Conservation (phyloP, 768 basidiomycete species). For the Guyanaporus albipodus region DNA sequence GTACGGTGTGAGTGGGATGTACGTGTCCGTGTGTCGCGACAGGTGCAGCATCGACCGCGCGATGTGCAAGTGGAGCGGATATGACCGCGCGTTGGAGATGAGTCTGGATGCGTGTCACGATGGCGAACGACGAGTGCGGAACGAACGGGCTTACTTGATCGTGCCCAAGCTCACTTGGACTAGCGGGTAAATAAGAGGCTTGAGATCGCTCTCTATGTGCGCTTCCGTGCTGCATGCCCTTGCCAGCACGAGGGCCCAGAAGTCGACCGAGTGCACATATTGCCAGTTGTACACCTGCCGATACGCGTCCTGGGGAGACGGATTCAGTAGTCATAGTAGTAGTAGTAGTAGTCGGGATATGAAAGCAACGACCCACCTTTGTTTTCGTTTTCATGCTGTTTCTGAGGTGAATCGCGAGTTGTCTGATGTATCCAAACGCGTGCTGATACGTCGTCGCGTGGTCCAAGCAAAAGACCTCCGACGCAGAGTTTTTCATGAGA, state of each 20-base stretch:
- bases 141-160: conserved; percentile 60
- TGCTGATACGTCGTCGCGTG: conserved; percentile 82
- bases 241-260: conserved; percentile 88
- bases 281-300: conserved; percentile 99
- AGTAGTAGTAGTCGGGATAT: conserved; percentile 3
- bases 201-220: conserved; percentile 68
- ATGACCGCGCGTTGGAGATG: conserved; percentile 85
- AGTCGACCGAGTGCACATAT: conserved; percentile 92
- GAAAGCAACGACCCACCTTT: conserved; percentile 48
- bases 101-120: conserved; percentile 51
- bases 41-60: conserved; percentile 85
- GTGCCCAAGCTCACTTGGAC: conserved; percentile 93
- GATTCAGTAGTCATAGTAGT: too few relatives aligned
- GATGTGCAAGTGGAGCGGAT: conserved; percentile 93
- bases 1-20: conserved; percentile 84
- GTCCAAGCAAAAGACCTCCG: conserved; percentile 82
- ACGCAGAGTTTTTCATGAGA: conserved; percentile 96
- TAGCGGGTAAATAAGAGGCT: conserved; percentile 90
- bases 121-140: not conserved
- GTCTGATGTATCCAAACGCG: conserved; percentile 93
- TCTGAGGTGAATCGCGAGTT: conserved; percentile 88
- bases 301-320: conserved; percentile 67
- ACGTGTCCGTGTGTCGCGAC: conserved; percentile 76
- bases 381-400: conserved; percentile 87
- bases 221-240: conserved; percentile 67